Evolutionary conservation across 2,329 filamentous ascomycete genomes (phyloP).

Genomic region (Botryotinia globosa): DNA sequence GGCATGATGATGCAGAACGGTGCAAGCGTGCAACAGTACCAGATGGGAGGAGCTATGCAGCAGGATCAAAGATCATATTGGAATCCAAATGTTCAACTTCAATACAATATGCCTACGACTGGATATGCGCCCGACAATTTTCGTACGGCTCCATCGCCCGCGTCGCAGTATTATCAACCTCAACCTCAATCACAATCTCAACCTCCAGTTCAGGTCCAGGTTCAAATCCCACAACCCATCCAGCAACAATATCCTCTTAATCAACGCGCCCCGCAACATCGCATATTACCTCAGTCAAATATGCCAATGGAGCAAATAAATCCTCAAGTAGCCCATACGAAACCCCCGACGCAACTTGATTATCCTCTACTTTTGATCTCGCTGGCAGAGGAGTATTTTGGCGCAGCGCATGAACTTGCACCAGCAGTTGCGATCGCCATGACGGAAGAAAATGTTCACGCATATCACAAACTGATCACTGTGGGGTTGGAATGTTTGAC

Average conservation of each 20-base stretch:
- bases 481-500: constrained; percentile 73
- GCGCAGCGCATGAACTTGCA: constrained; percentile 58
- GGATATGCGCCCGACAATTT: constrained; percentile 18
- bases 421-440: constrained; percentile 49
- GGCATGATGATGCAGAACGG: constrained; percentile 18
- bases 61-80: constrained; percentile 12
- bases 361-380: constrained; percentile 53
- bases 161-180: constrained; percentile 23
- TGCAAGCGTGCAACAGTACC: constrained; percentile 12
- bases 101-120: constrained; percentile 13
- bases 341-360: constrained; percentile 25
- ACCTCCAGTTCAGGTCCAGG: constrained; percentile 1
- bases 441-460: constrained; percentile 51
- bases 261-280: constrained; percentile 11
- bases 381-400: constrained; percentile 74
- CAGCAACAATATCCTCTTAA: constrained; percentile 23
- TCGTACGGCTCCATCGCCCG: constrained; percentile 5
- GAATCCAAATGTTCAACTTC: constrained; percentile 13
- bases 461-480: constrained; percentile 70
- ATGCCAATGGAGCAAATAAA: constrained; percentile 13
- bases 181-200: neutral
- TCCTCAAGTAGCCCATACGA: constrained; percentile 18
- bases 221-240: constrained; percentile 19
- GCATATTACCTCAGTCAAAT: constrained; percentile 12
- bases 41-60: constrained; percentile 15